A percentile compares a stretch with the other conserved stretches of the same genome.
Conservation (phyloP, 331 rosid genomes). For the Malus hybrid region DNA sequence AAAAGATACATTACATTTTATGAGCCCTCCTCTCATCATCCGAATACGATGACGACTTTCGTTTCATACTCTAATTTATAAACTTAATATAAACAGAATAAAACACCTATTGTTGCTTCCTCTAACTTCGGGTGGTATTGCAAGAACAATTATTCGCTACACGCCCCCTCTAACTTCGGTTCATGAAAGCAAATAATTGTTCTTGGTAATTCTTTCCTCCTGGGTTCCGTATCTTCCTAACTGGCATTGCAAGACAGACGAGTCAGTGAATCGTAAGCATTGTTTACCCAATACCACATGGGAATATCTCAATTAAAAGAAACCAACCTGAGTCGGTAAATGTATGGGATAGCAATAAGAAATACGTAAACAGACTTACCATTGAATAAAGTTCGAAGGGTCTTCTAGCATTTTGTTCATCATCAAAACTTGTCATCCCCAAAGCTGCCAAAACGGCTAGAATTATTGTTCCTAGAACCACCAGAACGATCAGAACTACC, state of each 20-base stretch:
- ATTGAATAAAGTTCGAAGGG: neutral
- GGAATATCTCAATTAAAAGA: neutral
- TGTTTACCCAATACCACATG: neutral
- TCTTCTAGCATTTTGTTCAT: conserved; percentile 10
- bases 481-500: conserved; percentile 46
- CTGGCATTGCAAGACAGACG: neutral
- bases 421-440: conserved; percentile 16
- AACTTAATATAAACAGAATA: conserved; percentile 1
- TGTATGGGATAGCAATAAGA: neutral
- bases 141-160: neutral
- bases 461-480: conserved; percentile 32
- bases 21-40: neutral
- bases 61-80: neutral
- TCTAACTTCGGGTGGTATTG: too few relatives aligned
- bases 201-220: neutral
- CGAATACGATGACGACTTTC: neutral
- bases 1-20: neutral
- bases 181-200: neutral
- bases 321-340: neutral
- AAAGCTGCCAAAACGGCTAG: conserved; percentile 24
- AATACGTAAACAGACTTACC: neutral
- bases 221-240: neutral
- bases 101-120: neutral
- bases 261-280: neutral
- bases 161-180: neutral